Evolutionary conservation across 441 rosid species (phyloP).

Genomic region (Erysimum pusillum): DNA sequence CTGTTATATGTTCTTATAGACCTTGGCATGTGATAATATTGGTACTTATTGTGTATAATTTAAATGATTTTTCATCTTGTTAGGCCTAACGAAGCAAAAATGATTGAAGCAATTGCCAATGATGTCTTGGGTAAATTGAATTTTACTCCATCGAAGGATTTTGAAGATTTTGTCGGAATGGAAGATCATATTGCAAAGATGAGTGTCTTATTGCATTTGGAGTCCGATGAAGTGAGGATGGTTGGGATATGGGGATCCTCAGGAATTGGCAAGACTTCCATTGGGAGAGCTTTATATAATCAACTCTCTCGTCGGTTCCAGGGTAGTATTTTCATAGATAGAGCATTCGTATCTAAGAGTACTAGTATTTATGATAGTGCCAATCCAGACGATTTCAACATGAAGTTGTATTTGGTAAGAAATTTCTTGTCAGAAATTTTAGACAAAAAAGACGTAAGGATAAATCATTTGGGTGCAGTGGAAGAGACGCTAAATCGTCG

Average conservation of each 20-base stretch:
- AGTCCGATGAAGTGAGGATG: not conserved
- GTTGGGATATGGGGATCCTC: constrained; percentile 16
- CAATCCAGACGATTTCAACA: not conserved
- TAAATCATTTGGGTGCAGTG: not conserved
- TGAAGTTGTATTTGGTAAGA: not conserved
- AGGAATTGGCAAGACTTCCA: constrained; percentile 20
- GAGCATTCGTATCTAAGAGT: not conserved
- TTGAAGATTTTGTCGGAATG: not conserved
- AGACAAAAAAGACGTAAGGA: not conserved
- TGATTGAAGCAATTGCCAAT: constrained; percentile 17
- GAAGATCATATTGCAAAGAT: not conserved
- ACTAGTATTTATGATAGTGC: too few relatives aligned
- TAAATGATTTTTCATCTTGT: not conserved
- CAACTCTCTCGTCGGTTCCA: not conserved
- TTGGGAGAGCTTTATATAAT: constrained; percentile 9
- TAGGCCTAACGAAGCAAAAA: not conserved
- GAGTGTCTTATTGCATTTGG: not conserved
- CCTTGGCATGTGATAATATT: not conserved
- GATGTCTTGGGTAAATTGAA: not conserved
- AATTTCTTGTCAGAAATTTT: not conserved
- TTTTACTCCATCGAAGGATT: not conserved
- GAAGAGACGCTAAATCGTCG: not conserved
- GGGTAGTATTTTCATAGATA: not conserved
- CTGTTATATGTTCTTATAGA: not conserved
- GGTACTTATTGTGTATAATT: not conserved